Percentiles rank a stretch among this genome's conserved stretches.
Conservation (phyloP, 345 rosid species). For the Citrus mangshanensis region DNA sequence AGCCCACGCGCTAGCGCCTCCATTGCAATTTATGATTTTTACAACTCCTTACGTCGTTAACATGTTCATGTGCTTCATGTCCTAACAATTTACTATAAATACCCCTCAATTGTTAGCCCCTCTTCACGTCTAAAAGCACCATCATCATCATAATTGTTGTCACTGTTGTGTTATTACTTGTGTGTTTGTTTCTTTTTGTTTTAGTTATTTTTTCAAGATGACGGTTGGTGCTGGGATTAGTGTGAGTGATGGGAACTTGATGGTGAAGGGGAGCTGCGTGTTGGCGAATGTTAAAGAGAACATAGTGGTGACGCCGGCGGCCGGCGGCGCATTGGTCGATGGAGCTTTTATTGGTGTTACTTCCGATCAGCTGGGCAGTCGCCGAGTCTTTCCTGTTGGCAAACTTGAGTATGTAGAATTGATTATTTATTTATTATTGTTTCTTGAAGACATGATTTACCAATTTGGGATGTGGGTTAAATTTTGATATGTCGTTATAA, state of each 20-base stretch:
- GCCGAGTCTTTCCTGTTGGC: conserved; percentile 58
- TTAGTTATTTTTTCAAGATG: conserved; percentile 24
- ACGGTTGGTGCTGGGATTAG: conserved; percentile 56
- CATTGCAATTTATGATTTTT: conserved; percentile 19
- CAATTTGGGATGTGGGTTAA: not conserved
- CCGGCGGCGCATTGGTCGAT: conserved; percentile 29
- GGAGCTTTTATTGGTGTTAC: conserved; percentile 62
- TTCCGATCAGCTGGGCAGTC: conserved; percentile 48
- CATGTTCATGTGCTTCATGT: not conserved
- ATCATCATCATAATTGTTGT: not conserved
- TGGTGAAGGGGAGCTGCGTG: conserved; percentile 42
- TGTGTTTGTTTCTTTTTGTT: not conserved
- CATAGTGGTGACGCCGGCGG: conserved; percentile 38
- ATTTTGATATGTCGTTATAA: not conserved
- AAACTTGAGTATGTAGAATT: conserved; percentile 43
- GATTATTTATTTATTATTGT: no score
- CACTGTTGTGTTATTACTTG: not conserved
- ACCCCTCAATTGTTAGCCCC: not conserved
- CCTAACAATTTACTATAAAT: conserved; percentile 3
- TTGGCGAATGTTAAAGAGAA: conserved; percentile 42
- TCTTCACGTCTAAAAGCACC: not conserved
- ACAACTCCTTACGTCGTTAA: not conserved
- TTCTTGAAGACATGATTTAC: not conserved
- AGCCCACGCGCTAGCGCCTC: not conserved
- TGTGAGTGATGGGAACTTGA: conserved; percentile 44